phyloP scores from a whole-genome alignment of 352 stramenopile genomes.

The Pythium phragmitis region DNA sequence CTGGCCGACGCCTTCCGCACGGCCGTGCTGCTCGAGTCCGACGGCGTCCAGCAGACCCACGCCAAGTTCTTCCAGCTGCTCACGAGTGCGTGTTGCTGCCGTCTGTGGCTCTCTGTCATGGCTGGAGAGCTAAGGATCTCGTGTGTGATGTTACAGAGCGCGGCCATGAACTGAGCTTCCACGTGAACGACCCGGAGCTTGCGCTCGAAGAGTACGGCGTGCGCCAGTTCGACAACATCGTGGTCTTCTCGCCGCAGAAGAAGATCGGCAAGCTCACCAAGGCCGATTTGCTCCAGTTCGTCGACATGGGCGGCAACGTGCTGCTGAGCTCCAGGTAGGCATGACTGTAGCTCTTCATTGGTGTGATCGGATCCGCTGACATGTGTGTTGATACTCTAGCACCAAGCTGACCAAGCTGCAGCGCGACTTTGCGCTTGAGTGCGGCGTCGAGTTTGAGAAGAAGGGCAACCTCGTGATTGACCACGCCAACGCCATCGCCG shows the following conservation, averaged over 20 bases:
- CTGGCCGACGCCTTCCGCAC: conserved; percentile 44
- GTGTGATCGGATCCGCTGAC: not conserved
- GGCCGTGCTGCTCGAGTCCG: conserved; percentile 64
- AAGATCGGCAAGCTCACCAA: conserved; percentile 68
- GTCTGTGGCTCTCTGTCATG: not conserved
- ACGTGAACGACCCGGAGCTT: conserved; percentile 52
- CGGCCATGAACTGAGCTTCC: conserved; percentile 68
- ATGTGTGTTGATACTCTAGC: conserved; percentile 23
- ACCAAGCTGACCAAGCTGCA: conserved; percentile 78
- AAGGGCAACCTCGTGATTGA: conserved; percentile 88
- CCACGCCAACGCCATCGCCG: conserved; percentile 68
- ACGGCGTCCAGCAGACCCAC: conserved; percentile 60
- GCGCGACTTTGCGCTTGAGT: conserved; percentile 84
- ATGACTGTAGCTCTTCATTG: not conserved
- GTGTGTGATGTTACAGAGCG: conserved; percentile 33
- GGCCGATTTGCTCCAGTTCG: conserved; percentile 75
- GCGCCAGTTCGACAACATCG: conserved; percentile 86
- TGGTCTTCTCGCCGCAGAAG: conserved; percentile 87
- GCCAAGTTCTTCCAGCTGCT: conserved; percentile 77
- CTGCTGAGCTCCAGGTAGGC: conserved; percentile 38
- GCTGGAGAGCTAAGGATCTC: not conserved
- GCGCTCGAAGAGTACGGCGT: conserved; percentile 84
- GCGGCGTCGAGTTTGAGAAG: conserved; percentile 87
- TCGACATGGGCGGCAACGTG: conserved; percentile 87
- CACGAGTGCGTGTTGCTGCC: conserved; percentile 33